These are phyloP conservation scores for Symmetrospora coprosmae DNA, from an alignment of 768 basidiomycete species.

Conservation along the genomic window DNA sequence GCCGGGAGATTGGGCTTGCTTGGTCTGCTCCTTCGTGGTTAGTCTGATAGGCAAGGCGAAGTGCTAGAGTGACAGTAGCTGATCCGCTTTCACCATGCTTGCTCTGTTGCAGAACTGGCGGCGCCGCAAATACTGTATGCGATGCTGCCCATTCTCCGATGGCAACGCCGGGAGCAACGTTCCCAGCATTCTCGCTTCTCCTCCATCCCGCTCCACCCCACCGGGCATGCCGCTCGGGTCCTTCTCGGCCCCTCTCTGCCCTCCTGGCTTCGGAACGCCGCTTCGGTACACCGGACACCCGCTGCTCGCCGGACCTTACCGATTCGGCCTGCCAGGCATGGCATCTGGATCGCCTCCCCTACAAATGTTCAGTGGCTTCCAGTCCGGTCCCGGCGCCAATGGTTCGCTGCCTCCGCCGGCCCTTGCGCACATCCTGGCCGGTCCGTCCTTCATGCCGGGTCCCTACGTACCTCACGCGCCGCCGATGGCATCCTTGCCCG, in stretches of 20 bases:
- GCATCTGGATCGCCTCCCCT: too few species aligned
- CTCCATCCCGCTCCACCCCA: neutral
- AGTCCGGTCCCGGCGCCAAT: too few species aligned
- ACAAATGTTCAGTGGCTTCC: too few species aligned
- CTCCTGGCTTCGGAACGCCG: neutral
- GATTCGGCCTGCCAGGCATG: too few species aligned
- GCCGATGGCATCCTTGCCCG: too few species aligned
- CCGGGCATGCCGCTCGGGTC: neutral
- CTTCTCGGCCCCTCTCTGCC: neutral
- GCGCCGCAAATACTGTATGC: slow-evolving; percentile 13
- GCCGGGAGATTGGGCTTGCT: slow-evolving; percentile 17
- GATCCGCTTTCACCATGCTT: too few species aligned
- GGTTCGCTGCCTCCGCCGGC: too few species aligned
- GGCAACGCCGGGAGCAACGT: neutral
- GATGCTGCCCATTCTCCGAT: slow-evolving; percentile 12
- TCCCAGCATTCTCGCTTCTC: neutral
- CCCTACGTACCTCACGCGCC: neutral
- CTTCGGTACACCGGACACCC: neutral
- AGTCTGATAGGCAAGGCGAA: too few species aligned
- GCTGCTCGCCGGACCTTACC: too few species aligned
- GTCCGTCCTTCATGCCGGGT: too few species aligned
- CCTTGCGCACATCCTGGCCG: too few species aligned
- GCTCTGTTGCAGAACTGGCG: slow-evolving; percentile 8
- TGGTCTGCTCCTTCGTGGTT: slow-evolving; percentile 7
- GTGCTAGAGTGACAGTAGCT: too few species aligned